Conservation (phyloP, 305 asterid species). For the Coffea humblotiana region DNA sequence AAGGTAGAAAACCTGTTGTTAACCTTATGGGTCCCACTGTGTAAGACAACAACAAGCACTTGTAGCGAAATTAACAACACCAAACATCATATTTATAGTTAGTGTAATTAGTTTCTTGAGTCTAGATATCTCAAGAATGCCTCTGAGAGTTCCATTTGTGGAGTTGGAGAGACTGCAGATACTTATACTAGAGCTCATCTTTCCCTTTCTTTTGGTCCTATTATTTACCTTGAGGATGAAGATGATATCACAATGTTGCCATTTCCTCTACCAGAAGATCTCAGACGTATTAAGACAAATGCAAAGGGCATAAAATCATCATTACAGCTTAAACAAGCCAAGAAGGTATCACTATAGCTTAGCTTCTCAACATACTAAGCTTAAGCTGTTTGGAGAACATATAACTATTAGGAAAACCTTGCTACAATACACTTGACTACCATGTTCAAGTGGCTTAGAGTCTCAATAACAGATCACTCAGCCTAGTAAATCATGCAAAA, state of each 20-base stretch:
- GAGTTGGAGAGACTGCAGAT: too few relatives aligned
- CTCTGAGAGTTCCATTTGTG: too few relatives aligned
- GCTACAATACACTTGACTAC: background rate
- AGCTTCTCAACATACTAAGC: background rate
- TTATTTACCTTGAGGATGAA: background rate
- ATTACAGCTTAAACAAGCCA: background rate
- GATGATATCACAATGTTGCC: background rate
- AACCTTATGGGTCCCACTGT: background rate
- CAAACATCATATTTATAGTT: too few relatives aligned
- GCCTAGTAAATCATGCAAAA: background rate
- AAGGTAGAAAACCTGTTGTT: background rate
- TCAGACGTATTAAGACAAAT: background rate
- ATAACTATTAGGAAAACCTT: background rate
- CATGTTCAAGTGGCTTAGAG: background rate
- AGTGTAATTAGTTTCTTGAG: too few relatives aligned
- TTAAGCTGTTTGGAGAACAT: background rate
- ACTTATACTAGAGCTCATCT: too few relatives aligned
- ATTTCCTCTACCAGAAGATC: background rate
- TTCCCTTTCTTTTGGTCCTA: too few relatives aligned
- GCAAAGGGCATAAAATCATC: too few relatives aligned
- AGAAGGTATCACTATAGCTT: background rate
- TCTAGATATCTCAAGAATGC: too few relatives aligned
- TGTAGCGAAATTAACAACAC: too few relatives aligned
- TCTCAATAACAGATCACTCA: background rate
- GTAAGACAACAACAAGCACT: too few relatives aligned